Conservation (phyloP, 208 protist species). For the Tritrichomonas musculus region DNA sequence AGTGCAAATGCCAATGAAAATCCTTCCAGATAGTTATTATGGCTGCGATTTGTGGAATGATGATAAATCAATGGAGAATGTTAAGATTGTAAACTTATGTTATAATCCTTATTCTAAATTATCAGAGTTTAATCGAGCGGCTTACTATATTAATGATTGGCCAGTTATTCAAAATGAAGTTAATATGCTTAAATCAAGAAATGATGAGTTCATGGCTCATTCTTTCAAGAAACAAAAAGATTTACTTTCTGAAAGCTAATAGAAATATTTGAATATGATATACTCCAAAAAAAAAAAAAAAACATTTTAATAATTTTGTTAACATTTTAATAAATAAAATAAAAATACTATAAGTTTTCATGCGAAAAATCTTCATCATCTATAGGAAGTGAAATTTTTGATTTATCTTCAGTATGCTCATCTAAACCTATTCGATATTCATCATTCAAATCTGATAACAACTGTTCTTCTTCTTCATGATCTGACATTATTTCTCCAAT, state of each 20-base stretch:
- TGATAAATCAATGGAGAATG: conserved; percentile 41
- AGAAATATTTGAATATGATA: background rate
- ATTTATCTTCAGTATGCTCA: too few relatives aligned
- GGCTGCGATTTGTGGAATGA: conserved; percentile 58
- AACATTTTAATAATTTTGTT: background rate
- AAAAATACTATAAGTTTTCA: too few relatives aligned
- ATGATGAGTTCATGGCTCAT: background rate
- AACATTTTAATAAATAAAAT: background rate
- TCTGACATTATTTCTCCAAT: too few relatives aligned
- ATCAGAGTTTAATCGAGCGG: conserved; percentile 52
- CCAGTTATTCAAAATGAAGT: background rate
- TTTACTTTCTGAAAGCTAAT: background rate
- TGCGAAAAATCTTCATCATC: too few relatives aligned
- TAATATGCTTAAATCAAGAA: background rate
- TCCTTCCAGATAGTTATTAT: conserved; percentile 59
- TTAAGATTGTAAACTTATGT: conserved; percentile 61
- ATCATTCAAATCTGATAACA: too few relatives aligned
- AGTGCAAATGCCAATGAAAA: conserved; percentile 51
- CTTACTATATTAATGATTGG: background rate
- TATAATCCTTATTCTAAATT: conserved; percentile 62
- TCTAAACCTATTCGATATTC: too few relatives aligned
- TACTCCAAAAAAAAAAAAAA: background rate
- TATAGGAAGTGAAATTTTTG: too few relatives aligned
- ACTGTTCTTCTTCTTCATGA: too few relatives aligned
- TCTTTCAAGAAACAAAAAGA: background rate